Evolutionary conservation across 1,139 yeast species (phyloP).

Genomic region (Debaryomycetaceae sp.): DNA sequence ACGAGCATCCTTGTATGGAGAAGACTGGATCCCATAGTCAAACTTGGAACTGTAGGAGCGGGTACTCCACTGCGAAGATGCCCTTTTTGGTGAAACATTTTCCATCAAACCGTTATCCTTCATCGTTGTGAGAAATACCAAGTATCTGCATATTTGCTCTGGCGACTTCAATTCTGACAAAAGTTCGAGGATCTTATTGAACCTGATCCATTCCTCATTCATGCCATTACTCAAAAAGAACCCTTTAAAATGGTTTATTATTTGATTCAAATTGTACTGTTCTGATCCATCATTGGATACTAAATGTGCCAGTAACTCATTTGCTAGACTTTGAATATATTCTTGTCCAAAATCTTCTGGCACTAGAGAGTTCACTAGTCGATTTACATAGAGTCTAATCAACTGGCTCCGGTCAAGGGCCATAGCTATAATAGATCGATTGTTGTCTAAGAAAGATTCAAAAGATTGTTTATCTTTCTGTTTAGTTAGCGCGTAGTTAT

Average conservation of each 20-base stretch:
- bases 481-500: neutral
- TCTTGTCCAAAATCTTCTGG: constrained; percentile 42
- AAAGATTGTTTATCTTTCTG: neutral
- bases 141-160: constrained; percentile 36
- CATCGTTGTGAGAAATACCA: constrained; percentile 26
- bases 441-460: neutral
- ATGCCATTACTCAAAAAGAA: constrained; percentile 24
- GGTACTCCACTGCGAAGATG: constrained; percentile 3
- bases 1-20: constrained; percentile 9
- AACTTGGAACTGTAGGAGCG: constrained; percentile 2
- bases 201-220: constrained; percentile 28
- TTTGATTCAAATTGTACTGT: constrained; percentile 15
- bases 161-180: constrained; percentile 25
- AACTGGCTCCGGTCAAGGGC: constrained; percentile 33
- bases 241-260: constrained; percentile 22
- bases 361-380: constrained; percentile 37
- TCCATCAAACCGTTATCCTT: constrained; percentile 1
- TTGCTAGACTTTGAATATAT: constrained; percentile 31
- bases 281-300: constrained; percentile 8
- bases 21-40: constrained; percentile 9
- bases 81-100: constrained; percentile 1
- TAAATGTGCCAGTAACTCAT: constrained; percentile 23
- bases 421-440: constrained; percentile 14
- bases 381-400: constrained; percentile 30
- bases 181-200: constrained; percentile 29